Evolutionary conservation across 495 filamentous ascomycete genomes (phyloP), one percentile per base, ranked within the genome.

Genomic region (Penicillium crystallinum): DNA sequence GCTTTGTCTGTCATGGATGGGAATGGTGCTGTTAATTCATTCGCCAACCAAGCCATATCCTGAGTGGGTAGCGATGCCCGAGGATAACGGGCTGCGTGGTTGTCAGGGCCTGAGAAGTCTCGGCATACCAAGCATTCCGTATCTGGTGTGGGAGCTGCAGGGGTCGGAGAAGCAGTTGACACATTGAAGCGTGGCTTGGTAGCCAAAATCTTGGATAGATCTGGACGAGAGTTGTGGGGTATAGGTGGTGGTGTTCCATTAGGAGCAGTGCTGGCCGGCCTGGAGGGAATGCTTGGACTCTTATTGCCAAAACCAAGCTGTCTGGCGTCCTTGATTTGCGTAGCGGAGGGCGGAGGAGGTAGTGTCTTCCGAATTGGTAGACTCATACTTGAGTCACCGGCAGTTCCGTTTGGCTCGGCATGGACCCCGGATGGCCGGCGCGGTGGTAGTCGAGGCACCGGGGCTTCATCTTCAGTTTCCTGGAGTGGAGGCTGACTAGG

Each of bases 1-100:
- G 93, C 91, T 69, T 95, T 96, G 65, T 97, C 93, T 2, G 91
- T 96, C 0, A 67, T 56, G 2, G 88, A 93, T 6, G 81, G 68
- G 64, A 97, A 97, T 2, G 89, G 90, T 7, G 76, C 66, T 42
- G 89, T 92, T 21, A 97, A 79, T 46, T 86, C 81, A 34, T 79
- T 71, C 0, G 91, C 90, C 12, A 98, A 80, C 75, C 85, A 86
- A 14, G 71, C 76, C 17, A 87, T 49, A 63, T 91, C 84, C 1
- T 76, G 69, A 1, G 77, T 74, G 4, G 88, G 87, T 29, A 93
- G 76, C 8, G 80, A 78, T 42, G 84, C 66, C 23, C 84, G 77
- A 8, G 91, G 89, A 63, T 89, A 88, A 49, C 79, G 87, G 18
- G 88, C 80, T 3, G 90, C 92, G 58, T 91, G 85, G 37, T 59